Evolutionary conservation across 2,329 filamentous ascomycete species (phyloP).

Genomic region (Apiospora arundinis): DNA sequence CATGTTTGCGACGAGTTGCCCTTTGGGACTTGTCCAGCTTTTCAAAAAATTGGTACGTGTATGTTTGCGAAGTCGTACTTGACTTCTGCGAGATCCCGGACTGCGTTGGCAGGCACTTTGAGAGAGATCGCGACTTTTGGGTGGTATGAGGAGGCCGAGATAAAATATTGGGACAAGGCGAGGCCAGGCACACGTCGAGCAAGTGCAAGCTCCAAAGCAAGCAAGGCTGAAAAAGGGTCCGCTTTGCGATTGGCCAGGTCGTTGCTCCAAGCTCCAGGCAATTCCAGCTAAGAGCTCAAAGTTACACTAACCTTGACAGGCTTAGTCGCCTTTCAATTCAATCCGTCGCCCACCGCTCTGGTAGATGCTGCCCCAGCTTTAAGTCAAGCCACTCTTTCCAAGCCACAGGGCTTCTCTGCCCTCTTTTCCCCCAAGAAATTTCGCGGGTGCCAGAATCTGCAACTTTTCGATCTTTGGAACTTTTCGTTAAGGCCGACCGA

Average conservation of each 20-base stretch:
- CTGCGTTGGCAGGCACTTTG: slow-evolving; percentile 42
- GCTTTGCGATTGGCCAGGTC: slow-evolving; percentile 7
- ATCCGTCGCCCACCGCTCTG: not conserved
- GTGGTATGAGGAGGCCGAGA: slow-evolving; percentile 38
- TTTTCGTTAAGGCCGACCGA: slow-evolving; percentile 5
- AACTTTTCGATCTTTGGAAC: slow-evolving; percentile 14
- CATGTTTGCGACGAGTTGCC: slow-evolving; percentile 60
- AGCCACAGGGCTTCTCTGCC: slow-evolving; percentile 20
- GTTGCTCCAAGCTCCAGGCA: slow-evolving; percentile 31
- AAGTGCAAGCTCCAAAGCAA: not conserved
- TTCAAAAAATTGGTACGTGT: slow-evolving; percentile 53
- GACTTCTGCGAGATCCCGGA: slow-evolving; percentile 45
- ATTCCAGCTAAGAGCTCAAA: slow-evolving; percentile 29
- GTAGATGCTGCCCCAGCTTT: not conserved
- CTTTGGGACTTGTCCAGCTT: slow-evolving; percentile 46
- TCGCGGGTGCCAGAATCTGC: slow-evolving; percentile 11
- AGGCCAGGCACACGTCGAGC: slow-evolving; percentile 17
- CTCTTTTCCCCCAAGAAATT: slow-evolving; percentile 31
- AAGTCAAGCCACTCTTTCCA: slow-evolving; percentile 12
- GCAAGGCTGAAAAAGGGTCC: slow-evolving; percentile 19
- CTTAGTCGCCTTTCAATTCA: not conserved
- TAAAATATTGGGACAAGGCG: slow-evolving; percentile 23
- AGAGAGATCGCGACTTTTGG: slow-evolving; percentile 47
- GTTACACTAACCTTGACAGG: not conserved
- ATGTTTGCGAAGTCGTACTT: slow-evolving; percentile 41